Evolutionary conservation across 768 basidiomycete species (phyloP).

Genomic region (Dioszegia hungarica): DNA sequence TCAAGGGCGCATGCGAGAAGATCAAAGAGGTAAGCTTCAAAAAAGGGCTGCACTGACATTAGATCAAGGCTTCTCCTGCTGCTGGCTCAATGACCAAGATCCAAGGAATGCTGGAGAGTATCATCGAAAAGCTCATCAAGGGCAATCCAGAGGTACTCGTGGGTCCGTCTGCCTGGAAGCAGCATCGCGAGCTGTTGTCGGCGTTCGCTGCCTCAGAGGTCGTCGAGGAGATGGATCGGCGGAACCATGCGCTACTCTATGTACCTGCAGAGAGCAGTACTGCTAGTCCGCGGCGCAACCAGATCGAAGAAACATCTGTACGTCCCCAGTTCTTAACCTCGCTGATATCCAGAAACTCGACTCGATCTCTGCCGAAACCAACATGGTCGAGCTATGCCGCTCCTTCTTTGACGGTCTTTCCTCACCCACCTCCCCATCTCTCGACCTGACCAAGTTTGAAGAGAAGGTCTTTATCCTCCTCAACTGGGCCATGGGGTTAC

Average conservation of each 20-base stretch:
- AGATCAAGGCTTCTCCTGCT: slow-evolving; percentile 28
- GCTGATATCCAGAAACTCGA: slow-evolving; percentile 32
- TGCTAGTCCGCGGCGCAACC: slow-evolving; percentile 35
- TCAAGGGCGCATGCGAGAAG: slow-evolving; percentile 28
- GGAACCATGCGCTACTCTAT: slow-evolving; percentile 23
- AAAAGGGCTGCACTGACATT: not conserved
- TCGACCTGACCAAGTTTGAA: slow-evolving; percentile 26
- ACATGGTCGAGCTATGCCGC: slow-evolving; percentile 33
- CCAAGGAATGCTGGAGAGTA: slow-evolving; percentile 11
- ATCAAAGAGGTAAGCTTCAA: slow-evolving; percentile 24
- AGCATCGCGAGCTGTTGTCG: slow-evolving; percentile 10
- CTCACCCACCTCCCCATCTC: slow-evolving; percentile 13
- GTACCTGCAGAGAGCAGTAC: slow-evolving; percentile 15
- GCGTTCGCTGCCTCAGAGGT: not conserved
- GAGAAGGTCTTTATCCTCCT: slow-evolving; percentile 38
- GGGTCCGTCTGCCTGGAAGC: slow-evolving; percentile 26
- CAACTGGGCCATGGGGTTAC: slow-evolving; percentile 42
- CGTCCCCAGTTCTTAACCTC: slow-evolving; percentile 5
- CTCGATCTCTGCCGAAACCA: slow-evolving; percentile 34
- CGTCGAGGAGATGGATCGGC: not conserved
- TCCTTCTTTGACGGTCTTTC: slow-evolving; percentile 37
- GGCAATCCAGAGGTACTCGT: slow-evolving; percentile 22
- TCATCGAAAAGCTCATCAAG: slow-evolving; percentile 21
- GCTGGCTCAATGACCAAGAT: slow-evolving; percentile 13
- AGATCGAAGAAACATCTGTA: slow-evolving; percentile 40